Base-by-base conservation (phyloP, 768 basidiomycete genomes). In the Mycena indigotica region DNA sequence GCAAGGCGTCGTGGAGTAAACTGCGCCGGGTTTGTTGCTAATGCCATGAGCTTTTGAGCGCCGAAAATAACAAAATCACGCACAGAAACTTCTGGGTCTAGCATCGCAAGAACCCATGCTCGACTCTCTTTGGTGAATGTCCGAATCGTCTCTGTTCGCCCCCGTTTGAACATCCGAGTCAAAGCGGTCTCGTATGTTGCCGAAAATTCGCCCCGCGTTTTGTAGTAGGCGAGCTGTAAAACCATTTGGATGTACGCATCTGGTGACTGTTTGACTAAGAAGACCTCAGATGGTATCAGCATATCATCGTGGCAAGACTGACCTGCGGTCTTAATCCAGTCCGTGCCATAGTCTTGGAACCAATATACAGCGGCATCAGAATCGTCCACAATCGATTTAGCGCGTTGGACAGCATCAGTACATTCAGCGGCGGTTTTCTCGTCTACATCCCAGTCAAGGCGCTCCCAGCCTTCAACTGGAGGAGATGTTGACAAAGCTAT, bases 121-220 rank as follows among this genome's bases (percentile, higher is more conserved):
- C 90, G 81, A 57, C 88, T 89, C 60, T 94, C 90, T 19, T 73
- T 74, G 50, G 86, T 89, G 41, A 90, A 77, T 0, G 87, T 82
- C 24, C 95, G 84, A 52, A 98, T 85, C 0, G 92, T 94, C 68
- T 98, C 95, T 1, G 95, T 97, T 17, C 95, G 84, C 16, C 93
- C 95, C 60, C 87, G 85, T 58, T 87, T 77, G 75, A 95, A 95
- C 70, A 90, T 81, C 24, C 93, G 84, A 2, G 95, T 96, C 28
- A 95, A 80, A 0, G 88, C 91, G 0, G 95, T 97, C 73, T 98
- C 95, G 69, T 98, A 97, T 5, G 91, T 93, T 1, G 95, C 92
- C 3, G 92, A 91, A 65, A 92, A 88, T 56, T 78, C 73, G 12
- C 84, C 85, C 45, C 86, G 89, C 21, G 86, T 84, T 68, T 82